Evolutionary conservation across 2,329 filamentous ascomycete genomes (phyloP).

Genomic region (Cordyceps fumosorosea): DNA sequence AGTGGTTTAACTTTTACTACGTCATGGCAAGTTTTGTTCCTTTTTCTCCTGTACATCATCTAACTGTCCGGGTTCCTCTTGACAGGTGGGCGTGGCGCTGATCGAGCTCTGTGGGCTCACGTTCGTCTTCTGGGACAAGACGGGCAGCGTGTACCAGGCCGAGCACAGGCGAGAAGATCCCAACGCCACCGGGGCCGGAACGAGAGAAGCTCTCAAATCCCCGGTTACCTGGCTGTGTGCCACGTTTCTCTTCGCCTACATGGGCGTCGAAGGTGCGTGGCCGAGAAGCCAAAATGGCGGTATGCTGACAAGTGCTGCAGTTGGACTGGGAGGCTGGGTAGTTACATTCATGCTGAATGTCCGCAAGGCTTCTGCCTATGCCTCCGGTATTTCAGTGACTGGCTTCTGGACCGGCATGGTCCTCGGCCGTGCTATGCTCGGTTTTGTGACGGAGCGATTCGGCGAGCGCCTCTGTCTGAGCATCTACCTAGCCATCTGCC

Average conservation of each 20-base stretch:
- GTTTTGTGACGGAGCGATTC: slow-evolving; percentile 61
- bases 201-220: slow-evolving; percentile 33
- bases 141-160: slow-evolving; percentile 45
- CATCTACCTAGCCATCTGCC: slow-evolving; percentile 54
- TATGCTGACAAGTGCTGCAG: slow-evolving; percentile 19
- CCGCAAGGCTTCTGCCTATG: slow-evolving; percentile 56
- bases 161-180: slow-evolving; percentile 25
- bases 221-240: slow-evolving; percentile 60
- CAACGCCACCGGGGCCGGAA: slow-evolving; percentile 24
- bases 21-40: slow-evolving; percentile 50
- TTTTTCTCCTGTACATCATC: neutral
- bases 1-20: slow-evolving; percentile 67
- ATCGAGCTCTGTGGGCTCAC: slow-evolving; percentile 49
- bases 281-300: neutral
- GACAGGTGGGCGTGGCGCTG: slow-evolving; percentile 37
- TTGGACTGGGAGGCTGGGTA: slow-evolving; percentile 71
- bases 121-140: slow-evolving; percentile 54
- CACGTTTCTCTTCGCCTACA: slow-evolving; percentile 65
- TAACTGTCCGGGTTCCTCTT: neutral
- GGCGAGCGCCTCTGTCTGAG: slow-evolving; percentile 57
- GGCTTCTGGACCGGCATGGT: slow-evolving; percentile 79
- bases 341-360: slow-evolving; percentile 73
- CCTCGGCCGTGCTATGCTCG: slow-evolving; percentile 57
- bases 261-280: slow-evolving; percentile 55
- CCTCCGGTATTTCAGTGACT: slow-evolving; percentile 64